Conservation (phyloP, 1,139 yeast species). For the Insectozyma bohioensis region DNA sequence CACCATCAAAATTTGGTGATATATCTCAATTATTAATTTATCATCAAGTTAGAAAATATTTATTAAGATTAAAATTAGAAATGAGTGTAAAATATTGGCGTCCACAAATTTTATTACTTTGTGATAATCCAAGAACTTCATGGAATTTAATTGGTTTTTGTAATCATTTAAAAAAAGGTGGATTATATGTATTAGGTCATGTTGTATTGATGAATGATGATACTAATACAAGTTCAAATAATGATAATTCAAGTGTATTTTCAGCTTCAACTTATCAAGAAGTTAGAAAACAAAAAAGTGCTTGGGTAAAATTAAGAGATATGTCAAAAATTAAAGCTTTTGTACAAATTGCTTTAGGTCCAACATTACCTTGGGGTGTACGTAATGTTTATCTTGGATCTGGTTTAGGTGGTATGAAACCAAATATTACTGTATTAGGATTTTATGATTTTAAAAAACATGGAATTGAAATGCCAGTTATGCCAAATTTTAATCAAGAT, state of each 20-base stretch:
- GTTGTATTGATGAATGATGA: constrained; percentile 66
- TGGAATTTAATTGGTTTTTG: constrained; percentile 95
- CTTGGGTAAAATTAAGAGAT: constrained; percentile 85
- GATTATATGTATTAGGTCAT: constrained; percentile 88
- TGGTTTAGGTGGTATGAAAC: constrained; percentile 96
- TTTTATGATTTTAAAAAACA: constrained; percentile 65
- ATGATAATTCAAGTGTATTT: constrained; percentile 23
- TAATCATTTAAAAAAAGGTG: constrained; percentile 92
- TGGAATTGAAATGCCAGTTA: constrained; percentile 31
- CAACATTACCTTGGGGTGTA: constrained; percentile 93
- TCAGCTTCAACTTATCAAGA: constrained; percentile 52
- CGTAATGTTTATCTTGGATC: constrained; percentile 88
- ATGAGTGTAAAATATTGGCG: constrained; percentile 95
- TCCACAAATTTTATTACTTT: constrained; percentile 84
- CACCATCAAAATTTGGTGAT: constrained; percentile 97
- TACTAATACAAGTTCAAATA: constrained; percentile 16
- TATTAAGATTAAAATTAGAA: constrained; percentile 77
- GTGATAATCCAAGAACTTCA: constrained; percentile 86
- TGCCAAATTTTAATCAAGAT: constrained; percentile 18
- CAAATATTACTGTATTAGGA: constrained; percentile 89
- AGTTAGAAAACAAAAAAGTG: constrained; percentile 66
- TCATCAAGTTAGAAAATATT: constrained; percentile 92
- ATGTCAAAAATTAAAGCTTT: constrained; percentile 80
- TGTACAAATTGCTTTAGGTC: constrained; percentile 88
- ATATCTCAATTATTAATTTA: constrained; percentile 91